A percentile compares a stretch with the other conserved stretches of the same genome.
Conservation (phyloP, 2,329 filamentous ascomycete genomes). For the Scedosporium minutisporum region DNA sequence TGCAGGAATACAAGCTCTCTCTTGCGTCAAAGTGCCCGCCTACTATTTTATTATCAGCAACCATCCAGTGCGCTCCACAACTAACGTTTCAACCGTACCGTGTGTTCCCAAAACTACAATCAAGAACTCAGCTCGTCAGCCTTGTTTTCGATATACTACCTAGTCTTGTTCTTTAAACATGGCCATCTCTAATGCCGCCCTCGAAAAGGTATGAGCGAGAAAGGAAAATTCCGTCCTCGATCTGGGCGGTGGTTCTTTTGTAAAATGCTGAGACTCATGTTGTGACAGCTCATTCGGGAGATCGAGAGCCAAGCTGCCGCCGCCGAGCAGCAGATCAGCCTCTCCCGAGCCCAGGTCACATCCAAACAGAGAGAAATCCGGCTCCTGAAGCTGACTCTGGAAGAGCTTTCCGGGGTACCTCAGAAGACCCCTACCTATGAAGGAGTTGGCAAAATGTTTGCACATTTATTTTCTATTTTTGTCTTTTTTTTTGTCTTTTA, state of each 20-base stretch:
- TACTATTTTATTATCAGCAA: too few species aligned
- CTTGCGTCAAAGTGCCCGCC: too few species aligned
- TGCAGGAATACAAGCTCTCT: too few species aligned
- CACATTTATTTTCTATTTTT: not conserved
- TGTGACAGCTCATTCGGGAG: constrained; percentile 70
- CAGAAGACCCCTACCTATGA: constrained; percentile 77
- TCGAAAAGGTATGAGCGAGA: constrained; percentile 65
- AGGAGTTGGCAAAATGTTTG: constrained; percentile 93
- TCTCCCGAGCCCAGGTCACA: constrained; percentile 75
- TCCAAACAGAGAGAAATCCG: constrained; percentile 83
- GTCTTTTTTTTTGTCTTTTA: too few species aligned
- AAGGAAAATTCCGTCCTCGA: not conserved
- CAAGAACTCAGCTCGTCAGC: too few species aligned
- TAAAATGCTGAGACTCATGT: constrained; percentile 1
- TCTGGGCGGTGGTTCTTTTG: too few species aligned
- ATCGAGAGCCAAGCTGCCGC: constrained; percentile 83
- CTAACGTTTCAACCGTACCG: too few species aligned
- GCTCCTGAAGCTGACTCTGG: constrained; percentile 76
- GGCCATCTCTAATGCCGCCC: constrained; percentile 88
- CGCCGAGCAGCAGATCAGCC: constrained; percentile 83
- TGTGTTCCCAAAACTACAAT: too few species aligned
- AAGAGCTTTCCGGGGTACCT: constrained; percentile 70
- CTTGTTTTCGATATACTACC: not conserved
- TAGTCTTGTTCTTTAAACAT: constrained; percentile 35
- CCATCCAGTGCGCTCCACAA: too few species aligned